phyloP scores from a whole-genome alignment of 495 filamentous ascomycete species.

The Hypoxylon lenormandii region DNA sequence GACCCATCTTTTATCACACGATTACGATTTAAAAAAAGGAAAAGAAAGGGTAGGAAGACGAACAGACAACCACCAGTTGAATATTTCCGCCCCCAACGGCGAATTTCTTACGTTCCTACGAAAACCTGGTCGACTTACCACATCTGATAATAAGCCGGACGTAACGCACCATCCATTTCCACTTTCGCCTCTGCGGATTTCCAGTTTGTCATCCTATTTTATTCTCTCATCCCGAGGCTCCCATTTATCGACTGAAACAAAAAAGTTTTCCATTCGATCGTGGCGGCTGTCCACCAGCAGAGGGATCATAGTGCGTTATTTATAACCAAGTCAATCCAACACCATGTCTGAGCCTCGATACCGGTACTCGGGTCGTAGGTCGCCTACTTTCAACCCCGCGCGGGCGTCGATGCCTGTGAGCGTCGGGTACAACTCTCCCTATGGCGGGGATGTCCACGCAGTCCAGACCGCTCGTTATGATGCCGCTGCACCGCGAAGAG shows the following conservation, averaged over 20 bases:
- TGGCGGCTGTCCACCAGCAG: conserved; percentile 12
- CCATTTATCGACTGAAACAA: conserved; percentile 29
- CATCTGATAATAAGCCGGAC: conserved; percentile 41
- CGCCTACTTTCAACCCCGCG: conserved; percentile 61
- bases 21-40: conserved; percentile 39
- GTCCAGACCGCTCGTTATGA: conserved; percentile 57
- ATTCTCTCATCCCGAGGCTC: conserved; percentile 21
- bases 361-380: conserved; percentile 55
- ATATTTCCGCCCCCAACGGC: conserved; percentile 40
- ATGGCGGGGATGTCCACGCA: conserved; percentile 57
- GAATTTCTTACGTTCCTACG: conserved; percentile 13
- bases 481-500: conserved; percentile 46
- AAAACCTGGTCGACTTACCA: conserved; percentile 33
- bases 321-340: conserved; percentile 27
- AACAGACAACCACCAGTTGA: conserved; percentile 41
- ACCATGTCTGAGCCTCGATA: conserved; percentile 61
- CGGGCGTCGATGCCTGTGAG: conserved; percentile 60
- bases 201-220: conserved; percentile 15
- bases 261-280: conserved; percentile 10
- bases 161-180: conserved; percentile 35
- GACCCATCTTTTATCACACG: conserved; percentile 40
- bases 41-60: conserved; percentile 29
- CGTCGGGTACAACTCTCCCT: conserved; percentile 57
- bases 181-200: conserved; percentile 14
- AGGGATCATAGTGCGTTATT: conserved; percentile 24